A percentile compares a stretch with the other conserved stretches of the same genome.
These are phyloP conservation scores for Trichophyton schoenleinii DNA, from an alignment of 2,329 filamentous ascomycete species.

Conservation along the genomic window DNA sequence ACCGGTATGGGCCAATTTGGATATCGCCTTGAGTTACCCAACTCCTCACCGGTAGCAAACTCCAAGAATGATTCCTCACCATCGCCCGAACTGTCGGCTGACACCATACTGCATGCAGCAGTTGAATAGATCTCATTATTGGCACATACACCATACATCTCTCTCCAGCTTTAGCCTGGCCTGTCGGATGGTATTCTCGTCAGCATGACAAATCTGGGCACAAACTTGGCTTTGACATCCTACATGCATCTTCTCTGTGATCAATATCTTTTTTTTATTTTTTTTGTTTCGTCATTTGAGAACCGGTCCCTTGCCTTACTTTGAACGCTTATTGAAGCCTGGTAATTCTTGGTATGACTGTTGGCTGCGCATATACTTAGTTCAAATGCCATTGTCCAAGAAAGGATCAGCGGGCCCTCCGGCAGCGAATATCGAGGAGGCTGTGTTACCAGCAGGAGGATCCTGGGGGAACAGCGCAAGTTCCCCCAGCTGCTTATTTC, in stretches of 20 bases:
- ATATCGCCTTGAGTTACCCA: neutral
- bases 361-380: neutral
- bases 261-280: no score
- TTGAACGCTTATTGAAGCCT: no score
- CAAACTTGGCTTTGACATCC: neutral
- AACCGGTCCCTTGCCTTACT: no score
- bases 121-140: no score
- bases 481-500: neutral
- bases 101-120: neutral
- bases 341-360: neutral
- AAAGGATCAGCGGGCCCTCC: neutral
- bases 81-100: neutral
- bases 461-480: neutral
- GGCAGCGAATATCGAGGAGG: neutral
- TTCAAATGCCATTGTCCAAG: neutral
- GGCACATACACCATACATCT: no score
- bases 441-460: neutral
- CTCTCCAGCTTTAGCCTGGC: no score
- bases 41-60: neutral
- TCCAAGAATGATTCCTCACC: neutral
- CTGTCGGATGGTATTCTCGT: neutral
- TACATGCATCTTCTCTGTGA: neutral
- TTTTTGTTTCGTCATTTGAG: no score
- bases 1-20: neutral
- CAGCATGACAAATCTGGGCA: neutral